A percentile compares a stretch with the other conserved stretches of the same genome.
These are phyloP conservation scores for Penicillium steckii DNA, from an alignment of 495 filamentous ascomycete species.

Conservation along the genomic window DNA sequence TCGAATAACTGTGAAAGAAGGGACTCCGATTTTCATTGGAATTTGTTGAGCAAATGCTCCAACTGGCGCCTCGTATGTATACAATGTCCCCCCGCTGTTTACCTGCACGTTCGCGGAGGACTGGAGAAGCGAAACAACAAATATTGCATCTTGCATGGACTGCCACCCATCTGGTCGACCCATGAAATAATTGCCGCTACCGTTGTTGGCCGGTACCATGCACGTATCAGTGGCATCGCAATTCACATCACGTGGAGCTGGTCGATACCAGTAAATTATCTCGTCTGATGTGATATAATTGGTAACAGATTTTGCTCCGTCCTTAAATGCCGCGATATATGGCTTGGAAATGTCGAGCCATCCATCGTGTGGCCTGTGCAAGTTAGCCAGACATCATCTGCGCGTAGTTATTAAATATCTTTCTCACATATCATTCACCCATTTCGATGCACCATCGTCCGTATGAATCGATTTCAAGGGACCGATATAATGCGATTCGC, in stretches of 20 bases:
- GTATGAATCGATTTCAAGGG: slow-evolving; percentile 47
- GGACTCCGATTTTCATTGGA: slow-evolving; percentile 50
- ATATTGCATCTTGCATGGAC: slow-evolving; percentile 48
- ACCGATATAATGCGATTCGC: slow-evolving; percentile 55
- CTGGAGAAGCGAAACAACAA: slow-evolving; percentile 53
- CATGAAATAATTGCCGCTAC: slow-evolving; percentile 45
- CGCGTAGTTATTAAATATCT: background rate
- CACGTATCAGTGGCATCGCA: slow-evolving; percentile 34
- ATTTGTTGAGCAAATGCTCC: slow-evolving; percentile 48
- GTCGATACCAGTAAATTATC: slow-evolving; percentile 46
- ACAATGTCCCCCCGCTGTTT: slow-evolving; percentile 41
- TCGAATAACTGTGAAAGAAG: slow-evolving; percentile 49
- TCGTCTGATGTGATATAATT: slow-evolving; percentile 38
- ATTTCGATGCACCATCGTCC: slow-evolving; percentile 58
- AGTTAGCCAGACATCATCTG: background rate
- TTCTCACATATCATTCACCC: slow-evolving; percentile 52
- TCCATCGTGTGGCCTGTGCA: slow-evolving; percentile 34
- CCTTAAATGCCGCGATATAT: slow-evolving; percentile 58
- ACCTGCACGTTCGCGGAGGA: slow-evolving; percentile 43
- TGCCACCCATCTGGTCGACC: slow-evolving; percentile 51
- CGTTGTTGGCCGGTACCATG: slow-evolving; percentile 36
- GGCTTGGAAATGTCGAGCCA: slow-evolving; percentile 44
- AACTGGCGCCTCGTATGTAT: slow-evolving; percentile 36
- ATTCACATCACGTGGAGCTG: slow-evolving; percentile 33
- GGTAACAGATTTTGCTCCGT: slow-evolving; percentile 37